These are phyloP conservation scores for Epichloe gansuensis DNA, from an alignment of 2,329 filamentous ascomycete species.

Conservation along the genomic window DNA sequence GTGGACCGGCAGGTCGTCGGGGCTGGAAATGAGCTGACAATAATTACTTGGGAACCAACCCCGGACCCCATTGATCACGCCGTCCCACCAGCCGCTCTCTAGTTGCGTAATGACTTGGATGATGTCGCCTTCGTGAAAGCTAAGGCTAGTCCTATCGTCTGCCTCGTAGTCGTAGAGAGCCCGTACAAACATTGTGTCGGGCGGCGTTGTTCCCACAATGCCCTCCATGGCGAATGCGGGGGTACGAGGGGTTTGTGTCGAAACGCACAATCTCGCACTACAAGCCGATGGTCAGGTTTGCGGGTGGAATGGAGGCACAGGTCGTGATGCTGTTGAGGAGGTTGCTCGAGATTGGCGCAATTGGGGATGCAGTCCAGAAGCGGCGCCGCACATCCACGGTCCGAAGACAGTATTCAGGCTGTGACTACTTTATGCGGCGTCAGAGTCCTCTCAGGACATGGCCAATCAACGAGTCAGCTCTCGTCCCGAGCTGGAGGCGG, in stretches of 20 bases:
- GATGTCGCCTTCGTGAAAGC: slow-evolving; percentile 91
- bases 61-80: slow-evolving; percentile 88
- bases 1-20: slow-evolving; percentile 58
- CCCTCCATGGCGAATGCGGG: slow-evolving; percentile 41
- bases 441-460: slow-evolving; percentile 23
- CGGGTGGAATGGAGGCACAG: not conserved
- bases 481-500: slow-evolving; percentile 18
- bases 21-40: slow-evolving; percentile 71
- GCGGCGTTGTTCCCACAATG: slow-evolving; percentile 45
- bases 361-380: not conserved
- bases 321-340: not conserved
- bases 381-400: slow-evolving; percentile 1
- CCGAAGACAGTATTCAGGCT: slow-evolving; percentile 1
- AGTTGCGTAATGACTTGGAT: slow-evolving; percentile 98
- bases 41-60: slow-evolving; percentile 99
- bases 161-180: slow-evolving; percentile 97
- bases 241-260: slow-evolving; percentile 1
- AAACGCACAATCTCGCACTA: not conserved
- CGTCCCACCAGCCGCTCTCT: slow-evolving; percentile 99
- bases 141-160: slow-evolving; percentile 91
- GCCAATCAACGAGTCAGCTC: slow-evolving; percentile 17
- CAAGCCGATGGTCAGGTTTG: not conserved
- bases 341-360: not conserved
- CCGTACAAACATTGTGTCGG: slow-evolving; percentile 75
- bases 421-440: slow-evolving; percentile 12